Conservation (phyloP, 768 basidiomycete species). For the Boletus vermiculosoides region DNA sequence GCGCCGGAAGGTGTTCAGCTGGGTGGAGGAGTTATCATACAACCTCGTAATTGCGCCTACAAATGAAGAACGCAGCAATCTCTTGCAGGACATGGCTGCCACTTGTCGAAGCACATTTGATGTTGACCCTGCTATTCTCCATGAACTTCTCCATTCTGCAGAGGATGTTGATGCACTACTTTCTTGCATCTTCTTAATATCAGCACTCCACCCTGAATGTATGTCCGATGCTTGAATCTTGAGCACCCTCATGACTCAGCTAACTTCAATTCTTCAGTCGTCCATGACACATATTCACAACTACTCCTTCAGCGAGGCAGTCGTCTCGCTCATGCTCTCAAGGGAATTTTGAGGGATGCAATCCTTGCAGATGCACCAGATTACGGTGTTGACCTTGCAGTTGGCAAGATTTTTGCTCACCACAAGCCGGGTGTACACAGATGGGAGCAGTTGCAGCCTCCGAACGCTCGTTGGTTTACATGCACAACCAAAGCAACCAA, state of each 20-base stretch:
- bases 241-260: too few species aligned
- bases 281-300: neutral
- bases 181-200: slow-evolving; percentile 25
- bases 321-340: slow-evolving; percentile 23
- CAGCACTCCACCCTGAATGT: slow-evolving; percentile 10
- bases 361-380: neutral
- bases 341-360: neutral
- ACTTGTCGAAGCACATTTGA: neutral
- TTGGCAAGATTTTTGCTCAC: slow-evolving; percentile 2
- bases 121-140: neutral
- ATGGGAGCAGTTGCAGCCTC: slow-evolving; percentile 6
- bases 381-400: slow-evolving; percentile 14
- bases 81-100: neutral
- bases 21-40: neutral
- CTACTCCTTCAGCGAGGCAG: slow-evolving; percentile 20
- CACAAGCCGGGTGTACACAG: slow-evolving; percentile 5
- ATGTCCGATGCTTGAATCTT: neutral
- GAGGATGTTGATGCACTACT: neutral
- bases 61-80: neutral
- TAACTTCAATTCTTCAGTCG: neutral
- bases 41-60: neutral
- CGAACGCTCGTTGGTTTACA: slow-evolving; percentile 17
- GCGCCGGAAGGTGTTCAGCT: neutral
- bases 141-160: neutral
- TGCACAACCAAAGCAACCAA: neutral